A percentile compares a stretch with the other conserved stretches of the same genome.
phyloP scores from a whole-genome alignment of 78 protist genomes.

The Dictyostelium capitatum region DNA sequence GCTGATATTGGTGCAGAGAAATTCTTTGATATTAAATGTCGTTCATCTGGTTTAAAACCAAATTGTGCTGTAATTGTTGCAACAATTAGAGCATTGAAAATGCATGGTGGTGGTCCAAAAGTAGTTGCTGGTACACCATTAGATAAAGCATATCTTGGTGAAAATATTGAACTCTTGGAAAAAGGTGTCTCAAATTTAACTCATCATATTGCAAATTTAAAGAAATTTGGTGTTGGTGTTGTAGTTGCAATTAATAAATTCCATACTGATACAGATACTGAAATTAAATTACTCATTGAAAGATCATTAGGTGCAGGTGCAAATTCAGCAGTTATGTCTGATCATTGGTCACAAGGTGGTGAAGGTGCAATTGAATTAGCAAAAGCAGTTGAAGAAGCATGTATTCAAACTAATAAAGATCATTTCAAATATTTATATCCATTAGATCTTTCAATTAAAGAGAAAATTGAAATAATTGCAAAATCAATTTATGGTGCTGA shows the following conservation, averaged over 20 bases:
- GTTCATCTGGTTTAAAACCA: conserved; percentile 91
- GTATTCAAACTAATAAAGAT: conserved; percentile 45
- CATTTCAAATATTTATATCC: conserved; percentile 93
- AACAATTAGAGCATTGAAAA: conserved; percentile 97
- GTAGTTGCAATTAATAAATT: conserved; percentile 96
- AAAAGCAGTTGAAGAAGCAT: conserved; percentile 89
- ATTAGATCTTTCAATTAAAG: conserved; percentile 89
- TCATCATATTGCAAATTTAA: conserved; percentile 84
- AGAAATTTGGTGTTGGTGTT: conserved; percentile 94
- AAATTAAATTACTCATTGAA: conserved; percentile 67
- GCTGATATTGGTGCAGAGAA: conserved; percentile 98
- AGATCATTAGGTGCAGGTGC: conserved; percentile 92
- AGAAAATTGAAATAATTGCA: conserved; percentile 92
- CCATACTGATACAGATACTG: conserved; percentile 68
- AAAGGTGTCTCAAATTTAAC: conserved; percentile 88
- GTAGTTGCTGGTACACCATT: conserved; percentile 91
- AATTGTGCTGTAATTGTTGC: conserved; percentile 94
- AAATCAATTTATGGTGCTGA: conserved; percentile 95
- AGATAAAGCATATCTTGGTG: conserved; percentile 69
- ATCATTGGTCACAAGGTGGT: conserved; percentile 96
- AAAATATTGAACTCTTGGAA: conserved; percentile 80
- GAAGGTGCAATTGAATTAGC: conserved; percentile 95
- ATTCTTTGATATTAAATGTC: conserved; percentile 98
- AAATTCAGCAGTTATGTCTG: conserved; percentile 85
- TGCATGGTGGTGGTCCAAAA: conserved; percentile 96